Evolutionary conservation across 2,329 filamentous ascomycete genomes (phyloP).

Genomic region (Fusarium albosuccineum): DNA sequence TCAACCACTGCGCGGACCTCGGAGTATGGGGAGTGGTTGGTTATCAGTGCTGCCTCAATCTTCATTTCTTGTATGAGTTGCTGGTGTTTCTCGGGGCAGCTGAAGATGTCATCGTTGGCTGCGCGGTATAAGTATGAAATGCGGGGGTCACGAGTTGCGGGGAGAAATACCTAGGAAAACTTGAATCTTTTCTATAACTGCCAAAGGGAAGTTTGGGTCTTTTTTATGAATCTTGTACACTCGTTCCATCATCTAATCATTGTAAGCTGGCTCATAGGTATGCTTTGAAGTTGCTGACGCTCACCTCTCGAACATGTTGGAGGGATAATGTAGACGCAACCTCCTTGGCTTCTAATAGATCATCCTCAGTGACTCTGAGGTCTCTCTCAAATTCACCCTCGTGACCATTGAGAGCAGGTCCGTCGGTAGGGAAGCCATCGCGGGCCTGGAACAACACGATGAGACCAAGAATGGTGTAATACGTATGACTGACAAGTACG

Average conservation of each 20-base stretch:
- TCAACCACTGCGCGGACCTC: constrained; percentile 67
- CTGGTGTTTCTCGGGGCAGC: constrained; percentile 54
- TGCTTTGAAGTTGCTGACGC: not conserved
- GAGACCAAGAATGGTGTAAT: not conserved
- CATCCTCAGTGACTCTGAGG: constrained; percentile 57
- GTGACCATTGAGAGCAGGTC: not conserved
- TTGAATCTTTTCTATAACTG: constrained; percentile 52
- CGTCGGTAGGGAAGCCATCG: not conserved
- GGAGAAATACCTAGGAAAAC: constrained; percentile 51
- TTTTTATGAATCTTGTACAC: constrained; percentile 52
- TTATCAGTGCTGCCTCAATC: constrained; percentile 64
- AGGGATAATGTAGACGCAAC: constrained; percentile 52
- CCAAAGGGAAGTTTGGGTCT: constrained; percentile 56
- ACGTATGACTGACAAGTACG: not conserved
- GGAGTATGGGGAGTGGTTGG: constrained; percentile 66
- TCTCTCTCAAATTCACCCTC: constrained; percentile 25
- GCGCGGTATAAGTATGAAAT: not conserved
- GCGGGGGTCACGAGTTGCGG: not conserved
- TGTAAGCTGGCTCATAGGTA: not conserved
- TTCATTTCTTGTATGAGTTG: constrained; percentile 64
- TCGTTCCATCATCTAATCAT: constrained; percentile 49
- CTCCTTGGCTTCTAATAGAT: constrained; percentile 59
- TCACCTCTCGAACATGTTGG: constrained; percentile 50
- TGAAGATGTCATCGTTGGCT: constrained; percentile 49
- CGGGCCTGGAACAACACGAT: not conserved